Evolutionary conservation across 1,284 basidiomycete species (phyloP), one percentile per base, ranked within the genome.

Genomic region (Cryptococcus maquisensis): DNA sequence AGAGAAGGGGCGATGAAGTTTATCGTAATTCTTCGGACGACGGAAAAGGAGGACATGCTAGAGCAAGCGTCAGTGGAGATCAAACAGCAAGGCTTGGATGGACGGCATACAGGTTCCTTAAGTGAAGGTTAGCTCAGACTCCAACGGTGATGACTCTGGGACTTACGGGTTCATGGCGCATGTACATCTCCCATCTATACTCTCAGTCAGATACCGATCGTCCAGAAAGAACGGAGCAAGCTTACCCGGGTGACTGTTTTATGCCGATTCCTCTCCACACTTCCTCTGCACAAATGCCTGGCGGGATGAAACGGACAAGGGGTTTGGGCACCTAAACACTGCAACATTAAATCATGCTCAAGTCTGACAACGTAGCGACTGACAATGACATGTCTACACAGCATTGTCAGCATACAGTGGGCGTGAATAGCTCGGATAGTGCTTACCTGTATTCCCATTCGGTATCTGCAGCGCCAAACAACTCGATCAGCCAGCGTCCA

Each of bases 141-240:
- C 21, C 12, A 13, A 35, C 4, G 20, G n/a, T 4, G 47, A 36
- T 42, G 21, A n/a, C 32, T 20, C 16, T n/a, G 26, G 41, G 15
- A 68, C 72, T 67, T 41, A 74, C 72, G 51, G 72, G 72, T 28
- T 75, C 73, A 47, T 77, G 76, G 21, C 76, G 68, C 69, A 77
- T 74, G 67, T 77, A 77, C 74, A 76, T 76, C 62, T 77, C 71
- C 76, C 76, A 77, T 52, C 76, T 73, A 49, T n/a, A 36, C 20
- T 16, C 42, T 18, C 35, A 40, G 20, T 3, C 41, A 41, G 16
- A 39, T 21, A 18, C 8, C 12, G 4, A 28, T 26, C 13, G 9
- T 32, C 28, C 16, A 23, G 16, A 20, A n/a, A 18, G 21, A 38
- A 12, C 24, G 26, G 16, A 40, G 15, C 13, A 28, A 39, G 18